Evolutionary conservation across 768 basidiomycete species (phyloP).

Genomic region (Cyathus striatus): DNA sequence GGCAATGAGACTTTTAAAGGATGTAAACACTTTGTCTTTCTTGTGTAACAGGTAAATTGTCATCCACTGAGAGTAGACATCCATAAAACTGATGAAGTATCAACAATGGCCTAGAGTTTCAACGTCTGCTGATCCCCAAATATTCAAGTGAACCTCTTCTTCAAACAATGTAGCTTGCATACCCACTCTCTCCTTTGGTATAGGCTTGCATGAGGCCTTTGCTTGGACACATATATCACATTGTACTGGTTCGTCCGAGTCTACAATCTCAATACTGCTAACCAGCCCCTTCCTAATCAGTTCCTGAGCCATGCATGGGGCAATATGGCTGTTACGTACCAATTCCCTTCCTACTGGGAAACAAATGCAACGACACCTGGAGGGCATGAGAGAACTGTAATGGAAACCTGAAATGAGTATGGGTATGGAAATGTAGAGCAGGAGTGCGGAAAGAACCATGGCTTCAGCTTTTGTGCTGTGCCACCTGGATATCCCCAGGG

Average conservation of each 20-base stretch:
- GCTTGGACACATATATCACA: slow-evolving; percentile 26
- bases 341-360: no score
- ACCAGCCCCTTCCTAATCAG: slow-evolving; percentile 16
- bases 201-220: slow-evolving; percentile 15
- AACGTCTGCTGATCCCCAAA: slow-evolving; percentile 31
- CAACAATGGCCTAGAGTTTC: slow-evolving; percentile 8
- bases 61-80: slow-evolving; percentile 16
- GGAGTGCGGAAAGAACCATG: no score
- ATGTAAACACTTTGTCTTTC: slow-evolving; percentile 16
- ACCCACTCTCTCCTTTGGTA: slow-evolving; percentile 7
- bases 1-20: slow-evolving; percentile 20
- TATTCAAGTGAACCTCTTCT: slow-evolving; percentile 22
- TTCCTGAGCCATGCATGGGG: slow-evolving; percentile 9
- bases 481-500: no score
- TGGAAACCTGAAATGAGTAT: no score
- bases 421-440: no score
- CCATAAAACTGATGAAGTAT: slow-evolving; percentile 25
- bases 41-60: slow-evolving; percentile 12
- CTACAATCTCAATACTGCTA: slow-evolving; percentile 14
- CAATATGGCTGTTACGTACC: no score
- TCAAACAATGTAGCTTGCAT: slow-evolving; percentile 4
- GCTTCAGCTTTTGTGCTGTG: no score
- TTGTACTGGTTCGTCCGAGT: slow-evolving; percentile 4
- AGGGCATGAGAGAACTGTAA: no score
- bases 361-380: no score